Evolutionary conservation across 2,329 filamentous ascomycete species (phyloP).

Genomic region (Celoporthe dispersa): DNA sequence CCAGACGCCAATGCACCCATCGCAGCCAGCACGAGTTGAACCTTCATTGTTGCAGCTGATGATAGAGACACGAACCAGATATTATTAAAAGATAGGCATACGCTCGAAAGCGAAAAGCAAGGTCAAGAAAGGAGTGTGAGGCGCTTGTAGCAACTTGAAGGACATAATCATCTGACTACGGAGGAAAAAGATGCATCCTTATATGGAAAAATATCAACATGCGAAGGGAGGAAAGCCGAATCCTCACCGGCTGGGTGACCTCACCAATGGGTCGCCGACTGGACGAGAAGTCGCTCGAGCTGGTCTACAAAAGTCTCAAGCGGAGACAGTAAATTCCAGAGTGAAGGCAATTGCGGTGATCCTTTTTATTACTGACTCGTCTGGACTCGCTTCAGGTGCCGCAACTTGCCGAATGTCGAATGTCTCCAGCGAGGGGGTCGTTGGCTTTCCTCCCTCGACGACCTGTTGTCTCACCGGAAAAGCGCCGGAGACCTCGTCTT

Average conservation of each 20-base stretch:
- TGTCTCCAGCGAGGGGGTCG: neutral
- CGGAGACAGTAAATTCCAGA: neutral
- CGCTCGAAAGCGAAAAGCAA: neutral
- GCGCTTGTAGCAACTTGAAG: neutral
- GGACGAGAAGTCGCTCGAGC: neutral
- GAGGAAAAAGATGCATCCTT: neutral
- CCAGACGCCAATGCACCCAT: neutral
- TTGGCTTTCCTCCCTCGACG: neutral
- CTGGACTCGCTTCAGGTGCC: neutral
- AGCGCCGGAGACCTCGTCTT: neutral
- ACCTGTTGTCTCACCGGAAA: neutral
- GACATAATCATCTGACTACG: neutral
- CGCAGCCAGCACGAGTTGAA: neutral
- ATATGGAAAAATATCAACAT: neutral
- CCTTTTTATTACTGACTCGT: neutral
- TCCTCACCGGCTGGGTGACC: neutral
- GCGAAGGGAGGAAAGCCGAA: neutral
- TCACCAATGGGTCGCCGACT: neutral
- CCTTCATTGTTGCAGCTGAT: neutral
- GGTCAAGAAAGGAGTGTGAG: neutral
- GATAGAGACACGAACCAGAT: neutral
- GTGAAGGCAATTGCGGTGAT: neutral
- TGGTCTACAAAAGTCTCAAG: neutral
- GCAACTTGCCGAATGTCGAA: neutral
- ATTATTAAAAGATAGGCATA: neutral